Evolutionary conservation across 495 filamentous ascomycete species (phyloP).

Genomic region (Staphylotrichum longicolle): DNA sequence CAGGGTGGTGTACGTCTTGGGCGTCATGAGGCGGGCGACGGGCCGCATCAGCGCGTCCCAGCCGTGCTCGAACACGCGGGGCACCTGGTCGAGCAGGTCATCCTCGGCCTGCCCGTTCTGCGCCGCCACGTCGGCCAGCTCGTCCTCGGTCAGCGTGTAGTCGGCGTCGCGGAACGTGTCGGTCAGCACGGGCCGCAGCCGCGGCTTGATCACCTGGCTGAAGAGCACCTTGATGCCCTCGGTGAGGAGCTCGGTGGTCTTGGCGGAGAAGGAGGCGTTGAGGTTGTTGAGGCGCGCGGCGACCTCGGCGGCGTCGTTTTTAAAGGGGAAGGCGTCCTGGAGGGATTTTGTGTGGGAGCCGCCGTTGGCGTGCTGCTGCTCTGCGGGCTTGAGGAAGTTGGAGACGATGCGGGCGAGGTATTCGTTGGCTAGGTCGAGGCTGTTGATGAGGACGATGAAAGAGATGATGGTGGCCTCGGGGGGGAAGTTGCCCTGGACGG

Average conservation of each 20-base stretch:
- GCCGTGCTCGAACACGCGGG: conserved; percentile 68
- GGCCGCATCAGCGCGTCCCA: conserved; percentile 86
- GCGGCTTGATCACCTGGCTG: conserved; percentile 81
- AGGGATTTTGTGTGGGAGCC: conserved; percentile 42
- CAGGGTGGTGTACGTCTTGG: conserved; percentile 63
- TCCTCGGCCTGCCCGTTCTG: conserved; percentile 54
- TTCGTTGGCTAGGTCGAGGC: conserved; percentile 83
- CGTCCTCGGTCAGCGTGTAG: conserved; percentile 60
- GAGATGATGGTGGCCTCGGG: conserved; percentile 78
- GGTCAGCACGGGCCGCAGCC: conserved; percentile 77
- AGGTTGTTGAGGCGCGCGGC: conserved; percentile 64
- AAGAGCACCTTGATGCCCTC: conserved; percentile 84
- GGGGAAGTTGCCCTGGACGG: conserved; percentile 71
- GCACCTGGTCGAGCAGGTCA: conserved; percentile 57
- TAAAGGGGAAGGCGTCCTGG: conserved; percentile 70
- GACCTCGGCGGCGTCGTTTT: conserved; percentile 67
- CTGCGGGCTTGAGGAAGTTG: conserved; percentile 52
- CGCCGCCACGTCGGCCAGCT: conserved; percentile 47
- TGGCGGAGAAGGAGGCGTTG: conserved; percentile 66
- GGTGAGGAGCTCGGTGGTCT: conserved; percentile 73
- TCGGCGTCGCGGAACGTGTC: conserved; percentile 92
- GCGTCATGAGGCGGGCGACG: conserved; percentile 79
- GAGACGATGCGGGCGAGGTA: conserved; percentile 85
- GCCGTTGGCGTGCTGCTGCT: conserved; percentile 20
- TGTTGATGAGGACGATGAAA: conserved; percentile 93